Base-by-base conservation (phyloP, 1,139 yeast species). In the Hemisphaericaspora subhashii region DNA sequence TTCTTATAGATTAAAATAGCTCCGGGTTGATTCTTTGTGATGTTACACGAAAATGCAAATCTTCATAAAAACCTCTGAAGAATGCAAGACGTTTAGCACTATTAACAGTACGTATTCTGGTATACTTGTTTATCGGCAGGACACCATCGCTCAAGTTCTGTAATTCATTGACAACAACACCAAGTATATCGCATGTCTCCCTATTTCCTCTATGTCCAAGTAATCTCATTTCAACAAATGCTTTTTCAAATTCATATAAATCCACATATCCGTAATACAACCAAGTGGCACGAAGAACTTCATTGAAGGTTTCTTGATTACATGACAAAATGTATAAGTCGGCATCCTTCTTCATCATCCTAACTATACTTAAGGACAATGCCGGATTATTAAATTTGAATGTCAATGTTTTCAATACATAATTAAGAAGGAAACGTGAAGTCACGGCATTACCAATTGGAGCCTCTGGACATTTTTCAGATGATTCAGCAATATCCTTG, bases 221-320 rank as follows among this genome's bases (percentile, higher is more conserved):
- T 42, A 68, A 66, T 29, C 55, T 48, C 77, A 72, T 72, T 47
- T 71, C 76, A 30, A 56, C 53, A 26, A 52, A 53, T 0, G 58
- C 47, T 44, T 57, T 59, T 47, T 70, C 76, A 26, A 72, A 55
- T 13, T 60, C 62, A 43, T 62, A 60, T 26, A 72, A 52, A 38
- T 60, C 62, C 15, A 66, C 50, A 45, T 66, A 68, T 5, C 76
- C 76, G 35, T 55, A 52, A 47, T 53, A 70, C 0, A 70, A 52
- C 74, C 76, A 70, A 29, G 56, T 51, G n/a, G 60, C 53, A 39
- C 63, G 57, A 31, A 72, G 50, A 6, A 70, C 54, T 44, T 68
- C 68, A 46, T 72, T 72, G 44, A 65, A 71, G 1, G 77, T 68
- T 23, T 59, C 64, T 49, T 72, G 76, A 47, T 68, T 68, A 47